Conservation (phyloP, 441 rosid species). For the Biscutella laevigata region DNA sequence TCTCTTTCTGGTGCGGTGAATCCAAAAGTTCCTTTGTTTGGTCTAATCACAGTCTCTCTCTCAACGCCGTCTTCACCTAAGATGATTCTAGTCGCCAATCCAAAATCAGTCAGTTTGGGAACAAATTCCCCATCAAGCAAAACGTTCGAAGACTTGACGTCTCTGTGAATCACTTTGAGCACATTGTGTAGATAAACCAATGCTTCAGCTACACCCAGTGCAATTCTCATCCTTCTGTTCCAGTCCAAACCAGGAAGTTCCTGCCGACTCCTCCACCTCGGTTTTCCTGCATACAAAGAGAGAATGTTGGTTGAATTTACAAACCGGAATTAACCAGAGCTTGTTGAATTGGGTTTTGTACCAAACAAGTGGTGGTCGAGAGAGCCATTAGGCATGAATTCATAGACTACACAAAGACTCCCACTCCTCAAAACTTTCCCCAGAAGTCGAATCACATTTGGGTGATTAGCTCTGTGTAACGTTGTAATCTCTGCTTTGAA, state of each 20-base stretch:
- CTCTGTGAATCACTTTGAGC: neutral
- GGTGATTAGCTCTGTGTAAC: neutral
- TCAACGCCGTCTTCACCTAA: neutral
- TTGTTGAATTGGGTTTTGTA: neutral
- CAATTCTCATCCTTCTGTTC: neutral
- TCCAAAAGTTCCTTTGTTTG: constrained; percentile 5
- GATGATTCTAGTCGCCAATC: neutral
- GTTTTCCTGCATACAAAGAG: no score
- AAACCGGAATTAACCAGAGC: constrained; percentile 1
- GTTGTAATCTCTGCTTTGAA: neutral
- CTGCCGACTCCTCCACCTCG: no score
- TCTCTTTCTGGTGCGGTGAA: constrained; percentile 17
- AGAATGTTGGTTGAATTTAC: no score
- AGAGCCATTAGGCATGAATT: constrained; percentile 14
- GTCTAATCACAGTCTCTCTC: neutral
- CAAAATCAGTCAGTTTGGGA: constrained; percentile 3
- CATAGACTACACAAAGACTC: neutral
- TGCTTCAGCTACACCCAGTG: neutral
- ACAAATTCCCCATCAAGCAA: neutral
- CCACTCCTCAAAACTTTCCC: neutral
- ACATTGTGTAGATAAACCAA: neutral
- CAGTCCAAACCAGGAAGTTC: neutral
- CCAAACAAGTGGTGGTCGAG: constrained; percentile 8
- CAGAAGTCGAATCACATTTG: neutral
- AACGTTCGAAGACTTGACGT: neutral